Base-by-base conservation (phyloP, 805 yeast species). In the Lachancea sp. region DNA sequence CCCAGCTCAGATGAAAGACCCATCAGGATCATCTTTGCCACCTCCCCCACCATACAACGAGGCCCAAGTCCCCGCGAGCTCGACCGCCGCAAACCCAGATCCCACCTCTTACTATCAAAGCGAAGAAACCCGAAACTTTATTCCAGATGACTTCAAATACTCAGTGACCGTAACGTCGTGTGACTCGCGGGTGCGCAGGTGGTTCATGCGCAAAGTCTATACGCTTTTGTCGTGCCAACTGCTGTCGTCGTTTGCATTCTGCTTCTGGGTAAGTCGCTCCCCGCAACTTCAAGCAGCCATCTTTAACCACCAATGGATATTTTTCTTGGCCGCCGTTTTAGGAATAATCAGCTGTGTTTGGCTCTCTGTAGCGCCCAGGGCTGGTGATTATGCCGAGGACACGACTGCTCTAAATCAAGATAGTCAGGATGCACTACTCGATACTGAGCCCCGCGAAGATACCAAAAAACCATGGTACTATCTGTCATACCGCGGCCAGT, bases 91-190 rank as follows among this genome's bases (percentile, higher is more conserved):
- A 26, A 40, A 34, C 29, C 36, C 42, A 27, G 35, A 34, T 18
- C 36, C 45, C 20, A 29, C 42, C 33, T 32, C 47, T 15, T 44
- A 44, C 36, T 38, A 44, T 15, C 47, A 44, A 20, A 44, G 27
- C 20, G 43, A 44, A 10, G 47, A 38, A 37, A 31, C 47, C 16
- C 39, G 43, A 26, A 25, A 44, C 30, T 63, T 66, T 50, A 57
- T 75, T 38, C 82, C 83, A 3, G 85, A 87, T 54, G 95, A 86
- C 64, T 88, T 87, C 77, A 88, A 87, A 62, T 86, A 82, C 63
- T 78, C 84, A 30, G 83, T 84, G 6, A 74, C 77, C 42, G 95
- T 88, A 19, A 78, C 88, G 3, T 80, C 84, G 27, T 86, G 95
- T 65, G 85, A 83, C 47, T 67, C 85, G 42, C 78, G 83, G 13